Evolutionary conservation across 1,139 yeast species (phyloP).

Genomic region (Pichia inconspicua): DNA sequence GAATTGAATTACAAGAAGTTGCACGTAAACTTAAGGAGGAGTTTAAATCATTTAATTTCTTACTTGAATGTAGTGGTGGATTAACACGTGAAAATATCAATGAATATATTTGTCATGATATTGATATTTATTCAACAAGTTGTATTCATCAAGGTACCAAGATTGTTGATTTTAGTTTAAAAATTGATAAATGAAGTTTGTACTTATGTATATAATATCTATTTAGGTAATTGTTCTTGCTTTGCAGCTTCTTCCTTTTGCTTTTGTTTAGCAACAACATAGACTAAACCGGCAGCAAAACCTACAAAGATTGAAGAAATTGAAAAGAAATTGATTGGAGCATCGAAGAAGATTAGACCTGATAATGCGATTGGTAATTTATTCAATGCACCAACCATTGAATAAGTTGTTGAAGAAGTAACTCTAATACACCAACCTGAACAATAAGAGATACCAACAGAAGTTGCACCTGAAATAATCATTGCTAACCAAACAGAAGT

Average conservation of each 20-base stretch:
- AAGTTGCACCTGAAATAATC: slow-evolving; percentile 86
- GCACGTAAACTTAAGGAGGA: slow-evolving; percentile 32
- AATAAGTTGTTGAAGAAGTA: slow-evolving; percentile 94
- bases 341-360: slow-evolving; percentile 88
- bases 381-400: slow-evolving; percentile 98
- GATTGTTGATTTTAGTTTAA: slow-evolving; percentile 76
- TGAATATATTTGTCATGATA: slow-evolving; percentile 62
- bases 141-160: slow-evolving; percentile 89
- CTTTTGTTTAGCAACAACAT: slow-evolving; percentile 83
- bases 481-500: slow-evolving; percentile 66
- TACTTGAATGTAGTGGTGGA: slow-evolving; percentile 86
- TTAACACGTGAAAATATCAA: slow-evolving; percentile 61
- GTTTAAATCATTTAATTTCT: too few species aligned
- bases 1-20: slow-evolving; percentile 55
- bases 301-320: slow-evolving; percentile 87
- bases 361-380: slow-evolving; percentile 95
- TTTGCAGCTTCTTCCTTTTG: slow-evolving; percentile 81
- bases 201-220: slow-evolving; percentile 1
- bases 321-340: slow-evolving; percentile 89
- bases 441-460: slow-evolving; percentile 95
- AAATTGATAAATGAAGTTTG: slow-evolving; percentile 35
- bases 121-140: slow-evolving; percentile 86
- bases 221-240: slow-evolving; percentile 38
- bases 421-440: slow-evolving; percentile 99
- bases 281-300: slow-evolving; percentile 88